Evolutionary conservation across 139 green algal genomes (phyloP).

Genomic region (Chlamydomonas sp.): DNA sequence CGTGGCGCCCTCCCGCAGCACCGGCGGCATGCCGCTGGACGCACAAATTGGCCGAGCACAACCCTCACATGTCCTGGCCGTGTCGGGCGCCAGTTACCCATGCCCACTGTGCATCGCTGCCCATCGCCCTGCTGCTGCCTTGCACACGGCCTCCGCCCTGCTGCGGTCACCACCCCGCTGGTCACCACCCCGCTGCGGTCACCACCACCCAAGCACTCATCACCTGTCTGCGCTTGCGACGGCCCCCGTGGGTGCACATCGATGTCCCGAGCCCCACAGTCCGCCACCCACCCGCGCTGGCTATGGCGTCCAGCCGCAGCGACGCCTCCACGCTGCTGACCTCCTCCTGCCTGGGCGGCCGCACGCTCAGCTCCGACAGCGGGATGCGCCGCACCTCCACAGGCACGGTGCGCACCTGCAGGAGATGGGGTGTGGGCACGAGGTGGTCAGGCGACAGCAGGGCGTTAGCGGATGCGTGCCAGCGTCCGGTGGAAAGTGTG

Average conservation of each 20-base stretch:
- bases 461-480: too few species aligned
- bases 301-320: constrained; percentile 82
- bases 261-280: neutral
- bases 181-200: neutral
- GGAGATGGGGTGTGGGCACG: neutral
- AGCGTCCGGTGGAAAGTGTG: too few species aligned
- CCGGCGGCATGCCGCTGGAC: too few species aligned
- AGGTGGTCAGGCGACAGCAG: too few species aligned
- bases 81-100: too few species aligned
- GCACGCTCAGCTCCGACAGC: constrained; percentile 62
- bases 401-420: constrained; percentile 72
- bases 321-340: constrained; percentile 76
- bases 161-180: too few species aligned
- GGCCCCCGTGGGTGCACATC: neutral
- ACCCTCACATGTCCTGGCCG: too few species aligned
- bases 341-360: constrained; percentile 56
- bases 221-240: neutral
- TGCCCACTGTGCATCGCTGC: too few species aligned
- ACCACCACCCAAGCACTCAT: neutral
- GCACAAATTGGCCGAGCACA: too few species aligned
- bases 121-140: too few species aligned
- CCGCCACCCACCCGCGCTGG: constrained; percentile 57
- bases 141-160: too few species aligned
- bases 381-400: constrained; percentile 55
- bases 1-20: too few species aligned